Base-by-base conservation (phyloP, 1,284 basidiomycete species). In the Tilletia horrida region DNA sequence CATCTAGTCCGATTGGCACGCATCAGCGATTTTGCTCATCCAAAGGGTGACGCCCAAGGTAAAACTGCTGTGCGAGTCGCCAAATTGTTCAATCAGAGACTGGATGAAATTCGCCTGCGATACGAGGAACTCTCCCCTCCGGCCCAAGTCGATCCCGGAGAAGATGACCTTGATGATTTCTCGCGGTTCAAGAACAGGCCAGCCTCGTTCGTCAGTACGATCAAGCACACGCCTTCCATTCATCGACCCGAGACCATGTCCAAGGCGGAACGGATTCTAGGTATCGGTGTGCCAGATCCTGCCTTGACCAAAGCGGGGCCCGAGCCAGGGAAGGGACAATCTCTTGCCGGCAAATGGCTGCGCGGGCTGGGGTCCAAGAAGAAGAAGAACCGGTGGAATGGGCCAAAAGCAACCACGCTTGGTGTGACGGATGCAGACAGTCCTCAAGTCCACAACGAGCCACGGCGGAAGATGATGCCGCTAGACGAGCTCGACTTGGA, bases 201-300 rank as follows among this genome's bases (percentile, higher is more conserved):
- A 9, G 67, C 70, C 27, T 77, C 77, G 16, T 79, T 79, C 64
- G 75, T 79, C 59, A 76, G 75, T 64, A 79, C 77, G 18, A 79
- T 79, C 69, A 69, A 71, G 40, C 73, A 67, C 50, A 73, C 73
- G 13, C 67, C 76, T n/a, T 76, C 77, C 3, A 67, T 73, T 29
- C 72, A 73, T 40, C 66, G 71, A 2, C 62, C 50, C 13, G 66
- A 68, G 44, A 9, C 62, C 7, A 64, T 68, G 23, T 55, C 71
- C 7, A 79, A 76, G 57, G 77, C 77, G 25, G 77, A 79, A 55
- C 71, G 76, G 35, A 71, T 79, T 29, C 73, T 76, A 52, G 73
- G 72, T 64, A 75, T 76, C 64, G 76, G 73, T 16, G 64, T 73
- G 25, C 72, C 71, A 1, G 72, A 71, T 27, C 64, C 70, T 2